Evolutionary conservation across 2,329 filamentous ascomycete genomes (phyloP), one percentile per base, ranked within the genome.

Genomic region (Thelonectria blattea): DNA sequence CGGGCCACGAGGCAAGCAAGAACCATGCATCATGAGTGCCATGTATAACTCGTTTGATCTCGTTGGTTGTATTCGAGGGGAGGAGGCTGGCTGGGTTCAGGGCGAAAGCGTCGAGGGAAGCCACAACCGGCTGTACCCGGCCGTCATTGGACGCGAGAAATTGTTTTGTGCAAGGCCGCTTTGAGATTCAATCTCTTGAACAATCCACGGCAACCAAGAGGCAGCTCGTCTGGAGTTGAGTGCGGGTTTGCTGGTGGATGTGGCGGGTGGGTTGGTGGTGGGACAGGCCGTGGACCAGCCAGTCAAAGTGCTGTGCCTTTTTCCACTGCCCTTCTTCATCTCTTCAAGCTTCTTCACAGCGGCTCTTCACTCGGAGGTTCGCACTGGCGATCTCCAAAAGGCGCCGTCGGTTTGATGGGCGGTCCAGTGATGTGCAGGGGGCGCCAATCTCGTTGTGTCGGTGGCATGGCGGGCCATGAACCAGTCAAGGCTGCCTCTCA

Each of bases 311-410:
- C 50, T 57, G 62, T 61, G 57, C 58, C 46, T 68, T 57, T 30
- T 30, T 30, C 27, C 8, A 30, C 27, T 30, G 50, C 57, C 56
- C 57, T 58, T 65, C 56, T 64, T 69, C 65, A 69, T 70, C 65
- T 70, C 65, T n/a, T 70, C 68, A 62, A 65, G 64, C 60, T 65
- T 60, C 60, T 65, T 60, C 17, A 66, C 62, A 68, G 66, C 65
- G 66, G 68, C 50, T 63, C 59, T 7, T 17, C 5, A 59, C 54
- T 52, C 37, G 56, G 34, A 52, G 63, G 56, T 65, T 64, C 61
- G 53, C 57, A 65, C 52, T 52, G 58, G 52, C 62, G 65, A 70
- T 69, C 51, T 61, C 15, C 41, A 61, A 45, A n/a, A 49, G 58
- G 32, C 49, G 52, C 59, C 58, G 59, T 55, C 47, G 58, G 56